Evolutionary conservation across 768 basidiomycete species (phyloP).

Genomic region (Suillus sp.): DNA sequence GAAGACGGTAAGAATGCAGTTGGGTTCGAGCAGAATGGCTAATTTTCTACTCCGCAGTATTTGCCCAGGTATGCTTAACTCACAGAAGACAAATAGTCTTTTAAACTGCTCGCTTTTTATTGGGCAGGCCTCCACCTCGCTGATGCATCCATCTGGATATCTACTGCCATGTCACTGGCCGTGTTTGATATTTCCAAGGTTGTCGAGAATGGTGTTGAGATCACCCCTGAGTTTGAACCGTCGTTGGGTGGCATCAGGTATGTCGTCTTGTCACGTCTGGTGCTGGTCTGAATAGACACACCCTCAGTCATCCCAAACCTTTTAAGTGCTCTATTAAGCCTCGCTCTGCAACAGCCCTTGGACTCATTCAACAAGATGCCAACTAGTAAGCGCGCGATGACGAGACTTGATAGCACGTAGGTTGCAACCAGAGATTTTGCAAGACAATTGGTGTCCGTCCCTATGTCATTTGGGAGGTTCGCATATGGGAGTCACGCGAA

Average conservation of each 20-base stretch:
- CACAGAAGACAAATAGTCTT: not conserved
- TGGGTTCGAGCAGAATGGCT: not conserved
- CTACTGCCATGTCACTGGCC: slow-evolving; percentile 41
- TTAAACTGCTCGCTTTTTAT: slow-evolving; percentile 21
- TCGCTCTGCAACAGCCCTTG: not conserved
- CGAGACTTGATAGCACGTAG: not conserved
- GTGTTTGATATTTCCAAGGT: slow-evolving; percentile 38
- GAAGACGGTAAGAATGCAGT: slow-evolving; percentile 29
- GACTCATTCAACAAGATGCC: not conserved
- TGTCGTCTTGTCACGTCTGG: slow-evolving; percentile 26
- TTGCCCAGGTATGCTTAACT: not conserved
- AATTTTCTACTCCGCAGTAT: not conserved
- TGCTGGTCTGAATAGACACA: not conserved
- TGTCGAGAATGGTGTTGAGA: slow-evolving; percentile 32
- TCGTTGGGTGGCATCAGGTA: slow-evolving; percentile 43
- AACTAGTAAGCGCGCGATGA: not conserved
- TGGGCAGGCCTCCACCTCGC: slow-evolving; percentile 50
- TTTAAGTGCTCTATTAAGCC: slow-evolving; percentile 22
- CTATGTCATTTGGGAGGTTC: not conserved
- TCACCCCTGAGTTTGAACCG: slow-evolving; percentile 46
- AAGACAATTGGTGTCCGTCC: not conserved
- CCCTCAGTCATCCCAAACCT: slow-evolving; percentile 22
- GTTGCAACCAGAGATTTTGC: not conserved
- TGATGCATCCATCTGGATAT: slow-evolving; percentile 43
- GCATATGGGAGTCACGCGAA: not conserved